These are phyloP conservation scores for Candida ovalis DNA, from an alignment of 805 yeast genomes.

Conservation along the genomic window DNA sequence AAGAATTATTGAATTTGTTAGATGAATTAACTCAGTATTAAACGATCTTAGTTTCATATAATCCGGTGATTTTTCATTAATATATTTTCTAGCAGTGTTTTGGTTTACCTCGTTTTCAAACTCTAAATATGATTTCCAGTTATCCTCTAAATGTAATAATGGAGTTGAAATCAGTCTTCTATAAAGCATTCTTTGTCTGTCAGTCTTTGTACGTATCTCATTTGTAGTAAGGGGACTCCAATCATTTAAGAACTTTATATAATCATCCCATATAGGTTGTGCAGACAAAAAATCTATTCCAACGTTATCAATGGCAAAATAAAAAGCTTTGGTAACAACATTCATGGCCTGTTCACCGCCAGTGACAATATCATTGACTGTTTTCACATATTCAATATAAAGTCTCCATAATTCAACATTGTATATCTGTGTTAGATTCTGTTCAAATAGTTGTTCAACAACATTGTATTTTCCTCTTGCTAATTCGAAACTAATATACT, in stretches of 20 bases:
- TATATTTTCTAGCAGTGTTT: constrained; percentile 76
- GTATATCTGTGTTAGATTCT: constrained; percentile 57
- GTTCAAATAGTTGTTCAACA: constrained; percentile 63
- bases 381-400: constrained; percentile 76
- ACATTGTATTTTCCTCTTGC: constrained; percentile 57
- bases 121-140: constrained; percentile 76
- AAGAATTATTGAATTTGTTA: constrained; percentile 35
- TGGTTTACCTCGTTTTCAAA: constrained; percentile 80
- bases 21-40: constrained; percentile 62
- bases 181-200: constrained; percentile 68
- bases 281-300: constrained; percentile 70
- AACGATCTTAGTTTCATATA: constrained; percentile 86
- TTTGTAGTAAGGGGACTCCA: constrained; percentile 79
- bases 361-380: constrained; percentile 63
- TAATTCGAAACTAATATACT: constrained; percentile 62
- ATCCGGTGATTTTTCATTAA: constrained; percentile 75
- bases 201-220: constrained; percentile 82
- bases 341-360: constrained; percentile 81
- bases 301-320: constrained; percentile 71
- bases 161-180: constrained; percentile 75
- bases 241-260: constrained; percentile 67
- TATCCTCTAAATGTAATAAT: constrained; percentile 61
- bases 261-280: constrained; percentile 75
- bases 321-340: constrained; percentile 75
- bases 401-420: constrained; percentile 69